A percentile compares a stretch with the other conserved stretches of the same genome.
phyloP scores from a whole-genome alignment of 2,329 filamentous ascomycete species.

The Aciculosporium take region DNA sequence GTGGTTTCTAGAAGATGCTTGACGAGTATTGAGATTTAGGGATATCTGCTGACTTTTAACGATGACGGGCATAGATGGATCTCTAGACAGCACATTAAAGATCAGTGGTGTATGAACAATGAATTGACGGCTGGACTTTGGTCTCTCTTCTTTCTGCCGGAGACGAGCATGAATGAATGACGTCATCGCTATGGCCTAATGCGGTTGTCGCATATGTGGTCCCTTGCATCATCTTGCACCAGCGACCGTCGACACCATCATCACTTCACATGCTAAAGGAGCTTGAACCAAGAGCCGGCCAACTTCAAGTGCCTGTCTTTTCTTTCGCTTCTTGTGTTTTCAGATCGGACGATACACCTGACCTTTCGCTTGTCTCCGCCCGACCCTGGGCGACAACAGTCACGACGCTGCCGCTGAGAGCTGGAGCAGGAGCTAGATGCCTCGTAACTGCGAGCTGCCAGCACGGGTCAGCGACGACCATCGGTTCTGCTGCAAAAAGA shows the following conservation, averaged over 20 bases:
- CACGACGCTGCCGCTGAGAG: constrained; percentile 7
- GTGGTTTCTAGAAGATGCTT: too few relatives aligned
- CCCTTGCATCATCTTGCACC: background rate
- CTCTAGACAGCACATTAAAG: too few relatives aligned
- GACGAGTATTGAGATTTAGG: too few relatives aligned
- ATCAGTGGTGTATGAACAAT: too few relatives aligned
- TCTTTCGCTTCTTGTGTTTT: background rate
- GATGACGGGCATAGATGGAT: too few relatives aligned
- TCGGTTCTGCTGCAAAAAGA: background rate
- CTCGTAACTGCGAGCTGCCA: constrained; percentile 1
- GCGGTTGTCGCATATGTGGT: too few relatives aligned
- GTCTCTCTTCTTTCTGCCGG: too few relatives aligned
- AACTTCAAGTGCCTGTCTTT: too few relatives aligned
- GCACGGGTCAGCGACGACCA: background rate
- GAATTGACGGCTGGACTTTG: too few relatives aligned
- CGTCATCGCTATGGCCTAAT: too few relatives aligned
- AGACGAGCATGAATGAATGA: too few relatives aligned
- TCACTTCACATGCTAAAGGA: background rate
- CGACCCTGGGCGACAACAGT: constrained; percentile 1
- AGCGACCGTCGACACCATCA: background rate
- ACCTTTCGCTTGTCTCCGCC: background rate
- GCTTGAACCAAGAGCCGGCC: background rate
- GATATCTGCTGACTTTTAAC: too few relatives aligned
- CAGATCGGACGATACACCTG: background rate
- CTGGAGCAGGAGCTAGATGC: constrained; percentile 2